Base-by-base conservation (phyloP, 176 grass and related monocot species). In the Otatea glauca region DNA sequence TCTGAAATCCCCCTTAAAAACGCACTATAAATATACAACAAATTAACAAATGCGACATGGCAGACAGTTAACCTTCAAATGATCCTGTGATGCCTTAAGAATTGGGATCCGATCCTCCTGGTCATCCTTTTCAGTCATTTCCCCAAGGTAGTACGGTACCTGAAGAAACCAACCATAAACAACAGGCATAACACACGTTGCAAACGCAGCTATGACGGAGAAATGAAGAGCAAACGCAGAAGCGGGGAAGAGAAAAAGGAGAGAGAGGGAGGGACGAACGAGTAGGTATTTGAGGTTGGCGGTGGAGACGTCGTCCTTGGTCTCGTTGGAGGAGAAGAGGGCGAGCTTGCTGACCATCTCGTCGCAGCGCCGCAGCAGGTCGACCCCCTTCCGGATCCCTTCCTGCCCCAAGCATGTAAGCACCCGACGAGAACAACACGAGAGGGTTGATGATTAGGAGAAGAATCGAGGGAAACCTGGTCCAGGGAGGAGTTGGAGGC, bases 271-370 rank as follows among this genome's bases (percentile, higher is more conserved):
- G 21, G 39, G 23, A 3, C 53, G 25, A 75, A 98, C 92, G 69
- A 93, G 87, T 1, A 94, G 87, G 86, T 92, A 98, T 70, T 98
- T 98, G 81, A 98, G 86, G 71, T 98, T 98, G 64, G 93, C 70
- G 11, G 96, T 95, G 96, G 85, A 95, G 86, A 98, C 88, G 21
- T 96, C 93, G 14, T 94, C 96, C 89, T 96, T 98, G 50, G 91
- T 92, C 88, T 98, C 96, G 74, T 98, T 98, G 44, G 84, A 81
- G 62, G 91, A 95, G 88, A 98, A 95, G 18, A 96, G 86, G 6
- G 89, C 91, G 37, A 98, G 89, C 70, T 92, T 98, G 74, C 96
- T 89, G 38, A 94, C 86, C 93, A 98, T 96, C 72, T 84, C 91
- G 51, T 96, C 93, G 35, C 96, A 98, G n/a, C 80, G 88, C 38